Percentiles rank a stretch among this genome's conserved stretches.
Conservation (phyloP, 2,329 filamentous ascomycete species). For the Orbilia javanica region DNA sequence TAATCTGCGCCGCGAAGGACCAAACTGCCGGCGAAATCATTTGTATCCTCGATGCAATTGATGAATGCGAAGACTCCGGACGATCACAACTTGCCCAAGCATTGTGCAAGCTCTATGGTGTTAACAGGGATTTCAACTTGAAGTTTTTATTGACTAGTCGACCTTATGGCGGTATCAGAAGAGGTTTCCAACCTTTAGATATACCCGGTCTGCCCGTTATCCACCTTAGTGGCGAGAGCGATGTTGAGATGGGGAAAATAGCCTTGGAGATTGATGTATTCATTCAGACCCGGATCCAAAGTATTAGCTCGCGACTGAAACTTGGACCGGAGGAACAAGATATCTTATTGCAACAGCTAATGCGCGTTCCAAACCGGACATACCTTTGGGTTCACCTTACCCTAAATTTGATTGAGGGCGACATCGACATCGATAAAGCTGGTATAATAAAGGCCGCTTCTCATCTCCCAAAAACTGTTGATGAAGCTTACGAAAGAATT, state of each 20-base stretch:
- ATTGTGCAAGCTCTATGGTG: conserved; percentile 62
- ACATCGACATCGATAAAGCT: conserved; percentile 1
- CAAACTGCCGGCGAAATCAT: conserved; percentile 62
- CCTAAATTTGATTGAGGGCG: conserved; percentile 18
- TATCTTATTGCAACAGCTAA: conserved; percentile 5
- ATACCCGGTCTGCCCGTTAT: conserved; percentile 11
- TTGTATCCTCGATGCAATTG: conserved; percentile 66
- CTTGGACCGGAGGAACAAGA: not conserved
- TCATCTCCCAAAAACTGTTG: conserved; percentile 7
- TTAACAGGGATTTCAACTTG: conserved; percentile 55
- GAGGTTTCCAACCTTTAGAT: conserved; percentile 53
- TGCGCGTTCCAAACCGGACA: conserved; percentile 17
- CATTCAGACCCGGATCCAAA: conserved; percentile 37
- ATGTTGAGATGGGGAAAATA: conserved; percentile 38
- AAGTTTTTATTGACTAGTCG: conserved; percentile 65
- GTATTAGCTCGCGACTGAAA: not conserved
- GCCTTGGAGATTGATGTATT: conserved; percentile 60
- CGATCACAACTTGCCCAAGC: conserved; percentile 60
- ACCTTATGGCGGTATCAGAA: conserved; percentile 62
- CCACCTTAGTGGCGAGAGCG: conserved; percentile 57
- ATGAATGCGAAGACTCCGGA: conserved; percentile 64
- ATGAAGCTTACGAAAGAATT: conserved; percentile 28
- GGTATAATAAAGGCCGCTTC: not conserved
- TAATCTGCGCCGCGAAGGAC: conserved; percentile 1
- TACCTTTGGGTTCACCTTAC: conserved; percentile 49